Evolutionary conservation across 2,329 filamentous ascomycete species (phyloP), one percentile per base, ranked within the genome.

Genomic region (Alternaria atra): DNA sequence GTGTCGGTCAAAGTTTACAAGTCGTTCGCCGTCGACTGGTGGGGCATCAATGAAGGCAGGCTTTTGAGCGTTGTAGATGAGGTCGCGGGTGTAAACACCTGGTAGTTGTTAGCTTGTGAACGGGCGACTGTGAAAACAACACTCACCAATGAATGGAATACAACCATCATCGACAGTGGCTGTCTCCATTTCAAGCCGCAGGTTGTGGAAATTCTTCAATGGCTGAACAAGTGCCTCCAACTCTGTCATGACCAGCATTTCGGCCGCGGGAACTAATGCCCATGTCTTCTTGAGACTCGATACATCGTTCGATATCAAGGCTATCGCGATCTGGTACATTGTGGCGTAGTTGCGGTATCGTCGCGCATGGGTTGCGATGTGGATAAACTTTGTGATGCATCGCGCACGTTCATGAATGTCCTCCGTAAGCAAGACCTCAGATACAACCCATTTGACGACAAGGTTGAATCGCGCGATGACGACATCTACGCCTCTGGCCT

Each of bases 381-480:
- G 92, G 60, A 95, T 91, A 74, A 86, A 90, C 78, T 95, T 94
- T 77, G 91, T 89, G 64, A 95, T 87, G 74, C 90, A 92, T 37
- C 89, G 84, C 23, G 91, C 91, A 53, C 92, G 86, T 78, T 95
- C 92, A 62, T 90, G 87, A 10, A 90, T 79, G 57, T 89, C 82
- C 65, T 90, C 86, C 0, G 91, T 95, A 48, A 95, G 84, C 8
- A 95, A 86, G 66, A 91, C 87, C 77, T 94, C 91, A 1, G 91
- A 94, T 29, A 93, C 86, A 29, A 88, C 90, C 92, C 92, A 95
- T 77, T 94, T 94, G 63, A 94, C 91, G 82, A 94, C 91, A 65
- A 95, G 87, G 77, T 95, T 95, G 82, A 95, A 95, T 50, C 92
- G 89, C 8, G 92, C 91, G 76, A 94, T 91, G 48, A 94, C 91